Conservation (phyloP, 2,329 filamentous ascomycete genomes). For the Cladosporium sp. region DNA sequence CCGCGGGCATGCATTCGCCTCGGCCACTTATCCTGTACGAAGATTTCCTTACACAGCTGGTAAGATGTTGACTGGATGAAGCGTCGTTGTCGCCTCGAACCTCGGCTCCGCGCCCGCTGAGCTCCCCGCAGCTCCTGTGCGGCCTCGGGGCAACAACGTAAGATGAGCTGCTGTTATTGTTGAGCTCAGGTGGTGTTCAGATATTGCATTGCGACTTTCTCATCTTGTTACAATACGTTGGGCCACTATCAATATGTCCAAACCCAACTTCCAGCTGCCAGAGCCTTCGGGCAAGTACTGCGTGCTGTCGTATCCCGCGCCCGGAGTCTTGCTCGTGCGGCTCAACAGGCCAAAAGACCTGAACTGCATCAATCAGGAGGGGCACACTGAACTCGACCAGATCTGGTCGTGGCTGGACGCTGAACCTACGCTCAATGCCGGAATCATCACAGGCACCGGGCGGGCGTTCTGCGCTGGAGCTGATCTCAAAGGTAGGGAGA, state of each 20-base stretch:
- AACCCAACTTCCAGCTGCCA: constrained; percentile 18
- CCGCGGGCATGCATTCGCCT: too few relatives aligned
- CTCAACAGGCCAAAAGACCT: constrained; percentile 31
- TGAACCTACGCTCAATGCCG: constrained; percentile 27
- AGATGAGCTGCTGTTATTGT: background rate
- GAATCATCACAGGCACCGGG: constrained; percentile 31
- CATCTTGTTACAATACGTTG: too few relatives aligned
- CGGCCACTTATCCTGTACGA: too few relatives aligned
- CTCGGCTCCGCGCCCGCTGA: background rate
- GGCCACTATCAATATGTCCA: constrained; percentile 1
- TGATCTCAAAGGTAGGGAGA: constrained; percentile 29
- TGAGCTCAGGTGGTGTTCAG: too few relatives aligned
- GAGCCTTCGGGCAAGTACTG: constrained; percentile 21
- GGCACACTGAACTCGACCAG: constrained; percentile 26
- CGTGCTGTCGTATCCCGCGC: constrained; percentile 28
- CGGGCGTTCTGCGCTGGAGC: constrained; percentile 33
- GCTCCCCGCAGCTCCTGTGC: background rate
- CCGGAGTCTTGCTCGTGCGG: constrained; percentile 28
- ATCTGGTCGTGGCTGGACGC: constrained; percentile 30
- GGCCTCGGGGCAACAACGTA: background rate
- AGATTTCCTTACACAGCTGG: too few relatives aligned
- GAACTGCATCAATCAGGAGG: constrained; percentile 31
- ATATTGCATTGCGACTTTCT: too few relatives aligned
- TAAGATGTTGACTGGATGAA: too few relatives aligned
- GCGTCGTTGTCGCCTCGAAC: background rate